A percentile compares a stretch with the other conserved stretches of the same genome.
Evolutionary conservation across 139 green algal genomes (phyloP).

Genomic region (Mesotaenium endlicherianum): DNA sequence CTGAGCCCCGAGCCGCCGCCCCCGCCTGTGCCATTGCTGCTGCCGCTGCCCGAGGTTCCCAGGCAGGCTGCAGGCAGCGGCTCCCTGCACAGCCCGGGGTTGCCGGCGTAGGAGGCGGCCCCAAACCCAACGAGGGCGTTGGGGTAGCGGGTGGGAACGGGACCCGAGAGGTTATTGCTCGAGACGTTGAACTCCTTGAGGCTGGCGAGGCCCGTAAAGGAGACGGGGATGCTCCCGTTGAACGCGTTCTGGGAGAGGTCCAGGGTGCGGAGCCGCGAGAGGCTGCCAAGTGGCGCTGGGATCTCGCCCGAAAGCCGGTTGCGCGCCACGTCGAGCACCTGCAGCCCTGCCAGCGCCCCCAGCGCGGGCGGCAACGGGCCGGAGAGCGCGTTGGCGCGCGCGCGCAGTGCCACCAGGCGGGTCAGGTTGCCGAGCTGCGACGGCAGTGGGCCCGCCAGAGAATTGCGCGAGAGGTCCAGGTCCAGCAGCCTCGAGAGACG

Average conservation of each 20-base stretch:
- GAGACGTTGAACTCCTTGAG: constrained; percentile 4
- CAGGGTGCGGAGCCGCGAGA: background rate
- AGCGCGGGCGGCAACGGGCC: background rate
- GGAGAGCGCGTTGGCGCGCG: constrained; percentile 6
- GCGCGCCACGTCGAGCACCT: background rate
- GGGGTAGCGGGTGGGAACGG: background rate
- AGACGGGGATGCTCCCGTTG: background rate
- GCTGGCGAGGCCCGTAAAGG: background rate
- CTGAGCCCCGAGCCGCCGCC: background rate
- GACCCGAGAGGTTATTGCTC: constrained; percentile 6
- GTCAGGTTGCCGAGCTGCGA: background rate
- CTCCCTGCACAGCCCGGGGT: constrained; percentile 10
- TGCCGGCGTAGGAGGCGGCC: background rate
- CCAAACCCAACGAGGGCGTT: background rate
- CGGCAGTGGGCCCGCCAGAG: background rate
- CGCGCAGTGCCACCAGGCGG: background rate
- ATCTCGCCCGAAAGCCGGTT: constrained; percentile 11
- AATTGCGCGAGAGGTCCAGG: background rate
- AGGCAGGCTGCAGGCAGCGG: background rate
- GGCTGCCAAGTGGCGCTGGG: background rate
- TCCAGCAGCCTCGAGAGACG: background rate
- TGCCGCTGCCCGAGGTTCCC: background rate
- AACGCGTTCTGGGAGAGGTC: constrained; percentile 22
- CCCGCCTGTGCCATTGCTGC: too few species aligned
- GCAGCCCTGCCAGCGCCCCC: background rate